phyloP scores from a whole-genome alignment of 1,284 basidiomycete species.

The Melampsora americana region DNA sequence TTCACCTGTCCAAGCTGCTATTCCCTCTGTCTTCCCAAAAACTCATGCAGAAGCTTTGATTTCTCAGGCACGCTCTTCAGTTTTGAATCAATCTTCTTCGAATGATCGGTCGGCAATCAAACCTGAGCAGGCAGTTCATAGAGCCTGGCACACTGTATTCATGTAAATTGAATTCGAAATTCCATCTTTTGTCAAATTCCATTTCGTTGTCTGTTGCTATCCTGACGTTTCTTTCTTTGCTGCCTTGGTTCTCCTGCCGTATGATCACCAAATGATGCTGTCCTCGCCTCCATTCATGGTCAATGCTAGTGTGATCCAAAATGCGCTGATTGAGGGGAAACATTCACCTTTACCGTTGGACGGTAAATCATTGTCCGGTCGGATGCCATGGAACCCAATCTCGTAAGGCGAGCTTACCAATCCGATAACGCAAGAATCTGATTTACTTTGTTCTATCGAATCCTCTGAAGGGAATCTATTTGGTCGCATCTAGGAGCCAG shows the following conservation, averaged over 20 bases:
- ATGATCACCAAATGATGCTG: background rate
- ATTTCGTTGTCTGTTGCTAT: background rate
- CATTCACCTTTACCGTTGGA: conserved; percentile 29
- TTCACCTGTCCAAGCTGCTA: background rate
- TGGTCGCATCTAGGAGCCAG: background rate
- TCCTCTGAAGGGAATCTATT: background rate
- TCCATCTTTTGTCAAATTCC: background rate
- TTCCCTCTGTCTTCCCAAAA: conserved; percentile 22
- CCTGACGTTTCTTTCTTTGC: background rate
- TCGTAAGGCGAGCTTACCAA: conserved; percentile 8
- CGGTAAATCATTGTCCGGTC: conserved; percentile 33
- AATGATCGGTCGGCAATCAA: background rate
- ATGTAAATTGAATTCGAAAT: background rate
- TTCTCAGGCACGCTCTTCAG: conserved; percentile 12
- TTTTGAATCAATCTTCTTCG: conserved; percentile 10
- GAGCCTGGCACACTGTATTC: conserved; percentile 43
- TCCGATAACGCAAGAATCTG: background rate
- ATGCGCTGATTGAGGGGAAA: conserved; percentile 33
- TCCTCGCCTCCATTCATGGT: background rate
- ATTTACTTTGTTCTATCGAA: background rate
- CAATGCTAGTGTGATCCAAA: conserved; percentile 31
- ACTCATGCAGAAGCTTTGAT: conserved; percentile 14
- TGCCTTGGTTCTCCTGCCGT: background rate
- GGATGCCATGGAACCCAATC: conserved; percentile 32
- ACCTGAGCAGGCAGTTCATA: conserved; percentile 32